Conservation (phyloP, 805 yeast genomes). For the Suhomyces tanzawaensis region DNA sequence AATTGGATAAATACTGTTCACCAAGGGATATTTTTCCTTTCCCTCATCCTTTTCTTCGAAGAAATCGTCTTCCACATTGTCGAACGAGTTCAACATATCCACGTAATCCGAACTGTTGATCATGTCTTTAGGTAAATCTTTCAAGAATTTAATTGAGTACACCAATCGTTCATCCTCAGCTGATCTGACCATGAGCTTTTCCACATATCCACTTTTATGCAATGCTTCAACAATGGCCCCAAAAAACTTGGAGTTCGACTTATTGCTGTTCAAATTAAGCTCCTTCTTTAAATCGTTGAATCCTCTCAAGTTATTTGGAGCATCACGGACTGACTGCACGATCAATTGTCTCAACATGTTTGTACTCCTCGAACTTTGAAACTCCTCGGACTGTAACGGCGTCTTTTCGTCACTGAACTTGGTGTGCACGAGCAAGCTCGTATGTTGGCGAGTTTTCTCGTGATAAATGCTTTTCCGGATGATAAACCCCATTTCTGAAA, state of each 20-base stretch:
- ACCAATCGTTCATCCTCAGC: constrained; percentile 30
- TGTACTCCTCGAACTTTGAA: constrained; percentile 22
- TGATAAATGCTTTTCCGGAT: constrained; percentile 34
- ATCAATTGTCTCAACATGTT: constrained; percentile 36
- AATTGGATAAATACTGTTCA: constrained; percentile 60
- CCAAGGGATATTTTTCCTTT: constrained; percentile 21
- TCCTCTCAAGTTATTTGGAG: constrained; percentile 61
- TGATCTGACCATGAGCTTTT: constrained; percentile 49
- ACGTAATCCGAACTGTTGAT: constrained; percentile 42
- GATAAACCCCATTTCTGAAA: constrained; percentile 51
- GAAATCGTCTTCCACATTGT: constrained; percentile 14
- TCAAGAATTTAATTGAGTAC: constrained; percentile 39
- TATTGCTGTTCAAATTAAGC: constrained; percentile 45
- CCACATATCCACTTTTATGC: constrained; percentile 44
- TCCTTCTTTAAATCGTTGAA: constrained; percentile 61
- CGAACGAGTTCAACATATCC: constrained; percentile 16
- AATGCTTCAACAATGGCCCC: constrained; percentile 47
- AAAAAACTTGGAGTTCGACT: constrained; percentile 44
- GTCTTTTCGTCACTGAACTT: constrained; percentile 38
- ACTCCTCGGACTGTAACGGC: constrained; percentile 19
- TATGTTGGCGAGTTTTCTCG: constrained; percentile 45
- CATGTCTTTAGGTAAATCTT: constrained; percentile 47
- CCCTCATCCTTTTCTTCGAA: constrained; percentile 21
- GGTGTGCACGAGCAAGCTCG: constrained; percentile 52
- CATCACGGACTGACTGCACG: constrained; percentile 50